Evolutionary conservation across 306 rosid species (phyloP), one percentile per base, ranked within the genome.

Genomic region (Prinsepia uniflora): DNA sequence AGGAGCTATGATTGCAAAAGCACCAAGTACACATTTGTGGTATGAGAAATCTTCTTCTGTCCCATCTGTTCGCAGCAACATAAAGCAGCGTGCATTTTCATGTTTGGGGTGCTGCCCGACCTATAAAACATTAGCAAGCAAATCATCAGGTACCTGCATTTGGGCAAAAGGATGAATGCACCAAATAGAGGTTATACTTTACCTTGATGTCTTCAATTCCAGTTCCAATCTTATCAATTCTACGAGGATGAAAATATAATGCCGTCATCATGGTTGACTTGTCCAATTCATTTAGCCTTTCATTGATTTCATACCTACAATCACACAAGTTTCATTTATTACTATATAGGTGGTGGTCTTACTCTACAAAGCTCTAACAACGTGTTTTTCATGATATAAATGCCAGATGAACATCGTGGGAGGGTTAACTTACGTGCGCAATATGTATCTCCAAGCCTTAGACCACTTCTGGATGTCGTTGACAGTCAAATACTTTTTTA

Each of bases 21-120:
- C 97, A 82, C 86, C 82, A 44, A 68, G 72, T 20, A 91, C 77
- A 71, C 98, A 91, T 80, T 94, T 94, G 63, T 75, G 96, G 83
- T 89, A 89, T 0, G 98, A 94, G 79, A 94, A 91, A 67, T 91
- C 97, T 79, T 89, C 98, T 6, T 78, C 60, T 1, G 86, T 78
- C 18, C 92, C 97, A n/a, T 94, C 97, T 13, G 42, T 78, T 73
- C 96, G 79, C 15, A 81, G 68, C 68, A 90, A 49, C 66, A 79
- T 73, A 78, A 94, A 94, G 81, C 98, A 90, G 7, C 91, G 98
- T 5, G 85, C 73, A 19, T 72, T 81, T 61, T 72, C 65, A 73
- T 79, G 54, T 30, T 65, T 39, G 5, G 90, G 85, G 82, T 94
- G 98, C 53, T 39, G n/a, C 10, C 90, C 95, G 67, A 90, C 90